A percentile compares a stretch with the other conserved stretches of the same genome.
phyloP scores from a whole-genome alignment of 176 grass and related monocot genomes.

The Triticum dicoccoides region DNA sequence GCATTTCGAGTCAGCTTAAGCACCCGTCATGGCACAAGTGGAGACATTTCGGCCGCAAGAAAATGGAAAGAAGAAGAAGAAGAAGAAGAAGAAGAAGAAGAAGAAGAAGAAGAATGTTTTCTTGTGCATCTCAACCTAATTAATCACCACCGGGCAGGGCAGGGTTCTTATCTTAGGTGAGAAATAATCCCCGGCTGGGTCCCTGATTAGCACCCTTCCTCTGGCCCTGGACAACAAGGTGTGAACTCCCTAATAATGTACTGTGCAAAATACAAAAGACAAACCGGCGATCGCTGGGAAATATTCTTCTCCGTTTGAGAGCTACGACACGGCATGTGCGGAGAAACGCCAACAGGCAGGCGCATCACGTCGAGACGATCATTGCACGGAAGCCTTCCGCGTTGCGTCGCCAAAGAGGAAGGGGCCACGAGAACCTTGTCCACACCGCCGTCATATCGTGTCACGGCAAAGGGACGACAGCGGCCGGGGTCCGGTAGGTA shows the following conservation, averaged over 20 bases:
- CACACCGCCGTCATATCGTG: constrained; percentile 39
- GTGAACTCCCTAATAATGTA: no score
- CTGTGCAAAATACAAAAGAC: no score
- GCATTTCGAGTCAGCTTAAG: no score
- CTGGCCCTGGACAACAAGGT: no score
- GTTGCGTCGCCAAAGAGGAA: neutral
- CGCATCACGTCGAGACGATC: constrained; percentile 12
- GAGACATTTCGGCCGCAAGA: no score
- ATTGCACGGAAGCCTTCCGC: neutral
- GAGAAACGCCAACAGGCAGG: neutral
- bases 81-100: no score
- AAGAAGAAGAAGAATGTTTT: no score
- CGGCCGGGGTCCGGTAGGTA: neutral
- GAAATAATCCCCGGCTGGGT: neutral
- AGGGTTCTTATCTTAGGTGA: neutral
- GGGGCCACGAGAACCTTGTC: neutral
- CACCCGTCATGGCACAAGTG: no score
- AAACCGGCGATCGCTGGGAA: no score
- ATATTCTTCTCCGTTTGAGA: no score
- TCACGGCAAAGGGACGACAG: constrained; percentile 7
- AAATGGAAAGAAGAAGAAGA: no score
- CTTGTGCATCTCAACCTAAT: neutral
- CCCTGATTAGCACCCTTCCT: neutral
- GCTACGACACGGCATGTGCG: no score
- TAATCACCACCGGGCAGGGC: neutral